A percentile compares a stretch with the other conserved stretches of the same genome.
Conservation (phyloP, 1,139 yeast genomes). For the Geotrichum candidum region DNA sequence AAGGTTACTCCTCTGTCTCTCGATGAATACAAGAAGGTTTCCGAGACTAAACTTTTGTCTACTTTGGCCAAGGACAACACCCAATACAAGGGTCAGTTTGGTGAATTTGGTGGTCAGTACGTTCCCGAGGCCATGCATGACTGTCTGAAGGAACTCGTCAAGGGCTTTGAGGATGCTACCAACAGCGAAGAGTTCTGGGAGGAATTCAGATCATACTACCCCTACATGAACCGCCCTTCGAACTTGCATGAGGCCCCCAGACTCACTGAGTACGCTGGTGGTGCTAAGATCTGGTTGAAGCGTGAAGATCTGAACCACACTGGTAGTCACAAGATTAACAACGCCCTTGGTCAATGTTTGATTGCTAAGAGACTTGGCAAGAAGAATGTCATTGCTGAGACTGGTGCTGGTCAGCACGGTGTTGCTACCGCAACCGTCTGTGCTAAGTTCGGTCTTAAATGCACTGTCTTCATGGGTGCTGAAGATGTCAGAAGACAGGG, state of each 20-base stretch:
- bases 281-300: conserved; percentile 96
- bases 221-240: conserved; percentile 95
- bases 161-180: conserved; percentile 77
- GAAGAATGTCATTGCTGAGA: conserved; percentile 87
- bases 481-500: conserved; percentile 99
- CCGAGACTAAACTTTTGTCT: conserved; percentile 26
- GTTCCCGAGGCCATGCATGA: conserved; percentile 95
- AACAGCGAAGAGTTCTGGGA: conserved; percentile 92
- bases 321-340: conserved; percentile 95
- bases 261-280: conserved; percentile 83
- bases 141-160: conserved; percentile 82
- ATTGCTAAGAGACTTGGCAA: conserved; percentile 91
- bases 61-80: conserved; percentile 21
- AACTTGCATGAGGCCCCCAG: conserved; percentile 86
- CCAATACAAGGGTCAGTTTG: conserved; percentile 48
- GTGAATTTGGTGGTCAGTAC: conserved; percentile 96
- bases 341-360: conserved; percentile 90
- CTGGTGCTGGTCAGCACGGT: conserved; percentile 99
- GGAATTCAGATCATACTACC: conserved; percentile 75
- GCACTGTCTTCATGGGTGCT: conserved; percentile 98
- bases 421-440: conserved; percentile 99
- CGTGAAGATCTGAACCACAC: conserved; percentile 98
- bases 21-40: conserved; percentile 28
- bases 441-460: conserved; percentile 92
- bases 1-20: conserved; percentile 26